A percentile compares a stretch with the other conserved stretches of the same genome.
These are phyloP conservation scores for Backusella luteola DNA, from an alignment of 192 early-diverging fungal genomes.

Conservation along the genomic window DNA sequence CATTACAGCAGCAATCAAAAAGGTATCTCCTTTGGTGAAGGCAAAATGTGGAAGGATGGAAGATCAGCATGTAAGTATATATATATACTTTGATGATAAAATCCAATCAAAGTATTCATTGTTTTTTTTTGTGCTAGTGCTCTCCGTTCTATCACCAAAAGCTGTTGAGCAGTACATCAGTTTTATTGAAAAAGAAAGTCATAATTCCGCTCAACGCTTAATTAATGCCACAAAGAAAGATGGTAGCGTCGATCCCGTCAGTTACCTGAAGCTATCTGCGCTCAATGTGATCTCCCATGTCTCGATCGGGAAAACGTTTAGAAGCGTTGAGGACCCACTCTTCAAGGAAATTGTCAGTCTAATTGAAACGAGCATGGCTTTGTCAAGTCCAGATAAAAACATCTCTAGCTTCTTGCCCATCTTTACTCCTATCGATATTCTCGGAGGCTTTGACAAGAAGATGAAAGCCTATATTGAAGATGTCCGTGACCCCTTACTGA, in stretches of 20 bases:
- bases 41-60: background rate
- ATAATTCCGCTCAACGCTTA: background rate
- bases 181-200: background rate
- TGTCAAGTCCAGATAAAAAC: background rate
- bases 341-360: background rate
- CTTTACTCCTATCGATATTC: background rate
- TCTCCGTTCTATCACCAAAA: constrained; percentile 5
- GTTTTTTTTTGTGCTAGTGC: background rate
- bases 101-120: background rate
- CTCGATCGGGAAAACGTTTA: background rate
- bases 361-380: background rate
- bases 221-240: background rate
- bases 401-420: background rate
- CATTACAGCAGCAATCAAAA: background rate
- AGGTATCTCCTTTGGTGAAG: background rate
- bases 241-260: background rate
- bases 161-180: background rate
- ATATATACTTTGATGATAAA: background rate
- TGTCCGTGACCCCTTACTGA: background rate
- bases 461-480: background rate
- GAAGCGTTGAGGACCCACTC: background rate
- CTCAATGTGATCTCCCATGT: constrained; percentile 2
- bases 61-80: background rate
- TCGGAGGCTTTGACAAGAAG: background rate
- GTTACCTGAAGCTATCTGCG: background rate